These are phyloP conservation scores for Fusarium concolor DNA, from an alignment of 2,329 filamentous ascomycete genomes.

Conservation along the genomic window DNA sequence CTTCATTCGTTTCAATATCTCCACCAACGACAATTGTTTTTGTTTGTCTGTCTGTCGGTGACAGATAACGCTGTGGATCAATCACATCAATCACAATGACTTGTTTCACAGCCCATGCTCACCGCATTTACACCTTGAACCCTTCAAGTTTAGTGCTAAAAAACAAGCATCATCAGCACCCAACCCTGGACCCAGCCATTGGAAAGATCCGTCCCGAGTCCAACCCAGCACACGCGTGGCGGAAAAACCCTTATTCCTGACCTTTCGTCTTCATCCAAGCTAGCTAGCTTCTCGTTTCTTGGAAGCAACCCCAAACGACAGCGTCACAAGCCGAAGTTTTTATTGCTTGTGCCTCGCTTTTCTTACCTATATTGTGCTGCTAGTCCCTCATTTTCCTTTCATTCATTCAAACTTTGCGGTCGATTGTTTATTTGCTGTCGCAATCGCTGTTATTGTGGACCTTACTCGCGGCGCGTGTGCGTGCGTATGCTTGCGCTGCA, in stretches of 20 bases:
- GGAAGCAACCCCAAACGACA: slow-evolving; percentile 23
- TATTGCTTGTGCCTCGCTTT: slow-evolving; percentile 15
- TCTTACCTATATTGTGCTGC: neutral
- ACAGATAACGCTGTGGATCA: slow-evolving; percentile 5
- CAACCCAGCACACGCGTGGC: slow-evolving; percentile 6
- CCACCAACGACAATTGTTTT: neutral
- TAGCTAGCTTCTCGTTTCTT: slow-evolving; percentile 23
- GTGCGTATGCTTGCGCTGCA: slow-evolving; percentile 35
- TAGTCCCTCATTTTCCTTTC: neutral
- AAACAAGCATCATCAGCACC: slow-evolving; percentile 4
- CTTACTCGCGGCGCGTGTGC: slow-evolving; percentile 35
- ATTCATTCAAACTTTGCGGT: neutral
- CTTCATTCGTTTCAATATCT: slow-evolving; percentile 24
- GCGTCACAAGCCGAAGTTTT: slow-evolving; percentile 28
- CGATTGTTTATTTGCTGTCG: neutral
- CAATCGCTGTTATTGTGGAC: slow-evolving; percentile 27
- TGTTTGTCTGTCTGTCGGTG: neutral
- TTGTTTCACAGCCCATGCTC: neutral
- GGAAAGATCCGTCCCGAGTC: slow-evolving; percentile 3
- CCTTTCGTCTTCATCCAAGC: slow-evolving; percentile 10
- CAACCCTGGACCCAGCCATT: neutral
- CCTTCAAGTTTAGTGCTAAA: slow-evolving; percentile 26
- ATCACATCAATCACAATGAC: too few relatives aligned
- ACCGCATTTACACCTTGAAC: slow-evolving; percentile 7
- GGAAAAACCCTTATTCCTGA: slow-evolving; percentile 44